Base-by-base conservation (phyloP, 208 protist species). In the Acanthamoeba castellanii region DNA sequence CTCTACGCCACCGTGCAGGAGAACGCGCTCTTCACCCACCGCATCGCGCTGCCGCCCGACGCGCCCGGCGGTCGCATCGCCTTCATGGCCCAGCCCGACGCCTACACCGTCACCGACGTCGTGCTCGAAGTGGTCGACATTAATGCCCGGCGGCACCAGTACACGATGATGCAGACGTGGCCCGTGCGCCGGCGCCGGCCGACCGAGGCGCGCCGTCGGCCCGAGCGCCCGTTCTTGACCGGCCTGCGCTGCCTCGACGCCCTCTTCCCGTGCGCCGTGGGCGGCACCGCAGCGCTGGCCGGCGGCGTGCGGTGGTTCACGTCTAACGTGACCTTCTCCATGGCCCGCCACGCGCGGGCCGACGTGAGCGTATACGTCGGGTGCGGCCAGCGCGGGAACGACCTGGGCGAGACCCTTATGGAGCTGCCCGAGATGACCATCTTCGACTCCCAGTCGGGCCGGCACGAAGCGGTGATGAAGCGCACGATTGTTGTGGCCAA, bases 131-230 rank as follows among this genome's bases (percentile, higher is more conserved):
- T 91, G 7, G 13, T 45, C 13, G 32, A n/a, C n/a, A n/a, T 45
- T 13, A 3, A 42, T 42, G 37, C 2, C 47, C 5, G 0, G 37
- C 30, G 8, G 50, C 96, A 94, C n/a, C 55, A 93, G 6, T 93
- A 95, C 18, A 96, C 95, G 20, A 97, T 97, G 96, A 59, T 95
- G 47, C 96, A 97, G 94, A 70, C 70, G 34, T 97, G 96, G 96
- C 96, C 96, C 70, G 95, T 97, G 52, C 95, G 96, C 85, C 42
- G 25, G 66, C 47, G 96, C 25, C 95, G 96, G 88, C 96, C 96
- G 59, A 13, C 70, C n/a, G 9, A 9, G 3, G 32, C 59, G 20
- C 7, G 84, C 0, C 8, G 47, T 1, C 50, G n/a, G 22, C 50
- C 57, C 3, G 42, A 70, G 30, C 18, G 30, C 13, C 84, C 84